Base-by-base conservation (phyloP, 345 rosid genomes). In the Anacardium occidentale region DNA sequence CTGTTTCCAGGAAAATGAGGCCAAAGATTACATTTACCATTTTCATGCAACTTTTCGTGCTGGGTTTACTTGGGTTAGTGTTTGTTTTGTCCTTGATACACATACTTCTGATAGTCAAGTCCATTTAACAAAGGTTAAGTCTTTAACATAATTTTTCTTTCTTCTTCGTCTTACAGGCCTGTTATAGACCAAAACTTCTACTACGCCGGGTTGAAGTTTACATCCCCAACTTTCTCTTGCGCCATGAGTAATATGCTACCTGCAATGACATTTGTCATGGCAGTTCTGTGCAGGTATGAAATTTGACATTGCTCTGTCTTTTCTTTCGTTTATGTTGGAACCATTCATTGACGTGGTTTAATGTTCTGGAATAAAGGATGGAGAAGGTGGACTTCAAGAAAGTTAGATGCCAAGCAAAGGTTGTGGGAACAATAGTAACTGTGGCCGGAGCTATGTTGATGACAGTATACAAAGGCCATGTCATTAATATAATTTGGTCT, bases 151-250 rank as follows among this genome's bases (percentile, higher is more conserved):
- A 3, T 15, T 32, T 25, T 54, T 18, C 11, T 4, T 56, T 29
- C 32, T 57, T 57, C 24, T 57, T 29, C 45, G 52, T 37, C 14
- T 37, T 47, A 58, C 70, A 94, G 98, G 79, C 98, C 98, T 5
- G 97, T 94, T 85, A 92, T 94, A 48, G 98, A 94, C 74, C 98
- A 94, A 70, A 92, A 92, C 81, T 92, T 94, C 63, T 92, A 92
- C 78, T 94, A 92, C 67, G 92, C 96, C 44, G 98, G 98, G 50
- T 73, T 94, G 71, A 94, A 89, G 80, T 89, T 77, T 55, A 94
- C 98, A 5, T 92, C 98, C 9, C 97, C 98, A 13, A 92, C 98
- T 60, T 94, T 92, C 84, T 79, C 98, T 18, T 78, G 93, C 34
- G 97, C 94, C 71, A 86, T 92, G 85, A 94, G 95, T 78, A 94